phyloP scores from a whole-genome alignment of 306 rosid species.

The Fragaria iinumae region DNA sequence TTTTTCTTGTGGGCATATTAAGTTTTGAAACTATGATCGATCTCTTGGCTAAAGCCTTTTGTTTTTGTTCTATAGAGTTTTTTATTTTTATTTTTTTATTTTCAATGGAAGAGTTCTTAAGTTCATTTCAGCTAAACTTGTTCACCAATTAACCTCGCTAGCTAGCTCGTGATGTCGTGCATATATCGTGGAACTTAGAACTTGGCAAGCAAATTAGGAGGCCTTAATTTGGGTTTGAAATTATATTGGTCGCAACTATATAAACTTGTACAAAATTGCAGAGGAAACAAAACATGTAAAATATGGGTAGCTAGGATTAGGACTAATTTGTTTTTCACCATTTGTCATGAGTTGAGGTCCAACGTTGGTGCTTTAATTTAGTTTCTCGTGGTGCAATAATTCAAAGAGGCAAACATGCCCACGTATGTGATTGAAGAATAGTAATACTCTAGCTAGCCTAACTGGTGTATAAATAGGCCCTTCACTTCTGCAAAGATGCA shows the following conservation, averaged over 20 bases:
- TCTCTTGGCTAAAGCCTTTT: not conserved
- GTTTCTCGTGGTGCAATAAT: not conserved
- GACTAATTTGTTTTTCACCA: not conserved
- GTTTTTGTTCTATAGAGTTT: not conserved
- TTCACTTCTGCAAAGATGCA: not conserved
- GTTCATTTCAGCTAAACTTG: not conserved
- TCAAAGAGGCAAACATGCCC: not conserved
- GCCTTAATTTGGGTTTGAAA: too few species aligned
- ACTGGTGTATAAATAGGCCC: not conserved
- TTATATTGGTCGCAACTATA: too few species aligned
- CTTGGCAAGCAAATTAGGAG: too few species aligned
- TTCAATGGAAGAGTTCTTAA: not conserved
- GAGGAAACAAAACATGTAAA: not conserved
- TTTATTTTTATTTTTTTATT: too few species aligned
- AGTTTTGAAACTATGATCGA: not conserved
- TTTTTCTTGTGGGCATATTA: not conserved
- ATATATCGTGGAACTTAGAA: too few species aligned
- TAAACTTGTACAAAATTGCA: too few species aligned
- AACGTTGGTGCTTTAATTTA: not conserved
- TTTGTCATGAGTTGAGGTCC: conserved; percentile 4
- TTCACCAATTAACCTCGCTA: too few species aligned
- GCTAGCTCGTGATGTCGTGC: too few species aligned
- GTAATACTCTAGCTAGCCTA: not conserved
- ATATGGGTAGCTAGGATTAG: not conserved
- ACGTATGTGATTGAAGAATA: not conserved